phyloP scores from a whole-genome alignment of 805 yeast species.

The Saccharomycopsis babjevae region DNA sequence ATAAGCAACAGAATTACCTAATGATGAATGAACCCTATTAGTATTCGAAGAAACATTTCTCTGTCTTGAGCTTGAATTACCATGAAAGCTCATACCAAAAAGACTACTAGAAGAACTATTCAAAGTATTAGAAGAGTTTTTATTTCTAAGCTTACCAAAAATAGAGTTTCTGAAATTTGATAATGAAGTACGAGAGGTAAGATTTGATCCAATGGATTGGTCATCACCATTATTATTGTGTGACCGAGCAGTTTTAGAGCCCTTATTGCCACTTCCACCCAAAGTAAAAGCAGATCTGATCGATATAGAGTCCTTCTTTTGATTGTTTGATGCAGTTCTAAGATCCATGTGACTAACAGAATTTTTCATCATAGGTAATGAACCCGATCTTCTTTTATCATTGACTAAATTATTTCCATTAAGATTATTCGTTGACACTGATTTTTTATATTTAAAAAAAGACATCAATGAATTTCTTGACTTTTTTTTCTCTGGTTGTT shows the following conservation, averaged over 20 bases:
- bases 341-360: conserved; percentile 11
- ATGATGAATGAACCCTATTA: background rate
- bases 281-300: conserved; percentile 3
- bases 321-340: conserved; percentile 2
- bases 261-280: background rate
- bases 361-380: background rate
- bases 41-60: background rate
- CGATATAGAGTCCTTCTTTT: conserved; percentile 13
- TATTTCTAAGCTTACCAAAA: conserved; percentile 9
- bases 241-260: background rate
- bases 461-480: conserved; percentile 12
- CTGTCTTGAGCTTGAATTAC: background rate
- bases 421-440: conserved; percentile 11
- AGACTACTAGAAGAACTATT: background rate
- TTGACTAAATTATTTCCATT: background rate
- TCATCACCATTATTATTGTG: conserved; percentile 1
- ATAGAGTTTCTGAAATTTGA: conserved; percentile 14
- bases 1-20: background rate
- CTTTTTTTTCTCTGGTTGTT: background rate
- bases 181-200: conserved; percentile 17
- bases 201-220: conserved; percentile 10
- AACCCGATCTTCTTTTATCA: background rate
- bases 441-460: conserved; percentile 16
- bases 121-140: background rate
- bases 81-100: background rate